Percentiles rank a stretch among this genome's conserved stretches.
Evolutionary conservation across 306 rosid species (phyloP).

Genomic region (Psophocarpus tetragonolobus): DNA sequence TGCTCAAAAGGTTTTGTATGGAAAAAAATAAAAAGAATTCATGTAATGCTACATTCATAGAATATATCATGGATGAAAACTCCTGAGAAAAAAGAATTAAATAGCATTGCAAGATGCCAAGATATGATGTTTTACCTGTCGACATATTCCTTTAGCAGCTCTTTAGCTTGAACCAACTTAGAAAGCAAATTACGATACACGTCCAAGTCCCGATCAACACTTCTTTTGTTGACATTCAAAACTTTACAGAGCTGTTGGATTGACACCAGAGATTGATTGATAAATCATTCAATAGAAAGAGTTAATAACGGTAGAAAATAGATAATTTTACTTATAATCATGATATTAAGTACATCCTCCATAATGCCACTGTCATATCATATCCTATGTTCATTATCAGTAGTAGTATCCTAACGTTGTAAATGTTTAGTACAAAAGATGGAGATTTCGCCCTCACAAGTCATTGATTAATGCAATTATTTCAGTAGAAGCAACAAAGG

Average conservation of each 20-base stretch:
- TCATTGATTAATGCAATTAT: conserved; percentile 10
- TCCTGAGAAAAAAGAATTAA: neutral
- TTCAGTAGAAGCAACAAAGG: conserved; percentile 11
- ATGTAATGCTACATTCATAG: neutral
- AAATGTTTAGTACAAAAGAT: conserved; percentile 1
- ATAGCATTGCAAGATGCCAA: neutral
- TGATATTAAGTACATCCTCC: conserved; percentile 15
- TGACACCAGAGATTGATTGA: conserved; percentile 34
- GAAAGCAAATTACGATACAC: conserved; percentile 95
- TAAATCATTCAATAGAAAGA: conserved; percentile 7
- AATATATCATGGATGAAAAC: conserved; percentile 6
- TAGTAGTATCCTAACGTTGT: neutral
- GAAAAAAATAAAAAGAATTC: neutral
- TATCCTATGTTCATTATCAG: conserved; percentile 21
- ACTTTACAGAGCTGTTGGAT: conserved; percentile 76
- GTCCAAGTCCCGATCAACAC: conserved; percentile 97
- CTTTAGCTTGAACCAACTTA: conserved; percentile 97
- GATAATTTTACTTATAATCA: conserved; percentile 2
- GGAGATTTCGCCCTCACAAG: conserved; percentile 14
- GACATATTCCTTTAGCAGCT: conserved; percentile 87
- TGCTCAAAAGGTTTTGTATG: neutral
- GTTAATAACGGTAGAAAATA: neutral
- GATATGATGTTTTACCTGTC: conserved; percentile 63
- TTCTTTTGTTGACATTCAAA: conserved; percentile 73
- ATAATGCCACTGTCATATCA: conserved; percentile 14